Conservation (phyloP, 345 rosid species). For the Kernera saxatilis region DNA sequence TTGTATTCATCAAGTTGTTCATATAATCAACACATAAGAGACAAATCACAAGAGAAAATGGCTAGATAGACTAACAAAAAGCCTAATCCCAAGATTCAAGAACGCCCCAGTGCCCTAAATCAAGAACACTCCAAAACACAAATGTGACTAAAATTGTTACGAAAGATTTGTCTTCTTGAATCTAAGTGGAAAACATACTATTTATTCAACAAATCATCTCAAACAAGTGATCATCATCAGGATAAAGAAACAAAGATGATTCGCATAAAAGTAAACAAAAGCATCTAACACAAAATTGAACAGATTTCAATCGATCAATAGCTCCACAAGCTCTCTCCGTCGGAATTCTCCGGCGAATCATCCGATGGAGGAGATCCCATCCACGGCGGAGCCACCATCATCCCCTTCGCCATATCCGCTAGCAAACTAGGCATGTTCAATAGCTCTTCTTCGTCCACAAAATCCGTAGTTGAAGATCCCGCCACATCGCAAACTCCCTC, state of each 20-base stretch:
- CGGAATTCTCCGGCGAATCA: constrained; percentile 58
- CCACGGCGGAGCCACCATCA: constrained; percentile 86
- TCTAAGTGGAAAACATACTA: background rate
- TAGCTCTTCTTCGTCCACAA: constrained; percentile 73
- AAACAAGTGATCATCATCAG: constrained; percentile 12
- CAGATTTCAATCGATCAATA: constrained; percentile 24
- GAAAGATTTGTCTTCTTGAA: background rate
- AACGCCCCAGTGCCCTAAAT: constrained; percentile 11
- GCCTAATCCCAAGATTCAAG: constrained; percentile 16
- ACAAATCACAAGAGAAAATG: background rate
- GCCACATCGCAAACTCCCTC: background rate
- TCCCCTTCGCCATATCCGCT: constrained; percentile 86
- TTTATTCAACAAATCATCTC: constrained; percentile 18
- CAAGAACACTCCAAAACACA: background rate
- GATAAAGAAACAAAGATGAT: constrained; percentile 9
- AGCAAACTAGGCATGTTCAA: constrained; percentile 79
- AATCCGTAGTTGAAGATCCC: constrained; percentile 10
- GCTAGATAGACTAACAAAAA: background rate
- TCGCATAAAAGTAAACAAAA: background rate
- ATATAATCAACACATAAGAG: background rate
- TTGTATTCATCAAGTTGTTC: background rate
- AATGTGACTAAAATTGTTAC: background rate
- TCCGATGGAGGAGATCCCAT: constrained; percentile 50
- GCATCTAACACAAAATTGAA: background rate
- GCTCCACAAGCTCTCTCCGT: constrained; percentile 72